Evolutionary conservation across 352 stramenopile species (phyloP).

Genomic region (Pythium guiyangense): DNA sequence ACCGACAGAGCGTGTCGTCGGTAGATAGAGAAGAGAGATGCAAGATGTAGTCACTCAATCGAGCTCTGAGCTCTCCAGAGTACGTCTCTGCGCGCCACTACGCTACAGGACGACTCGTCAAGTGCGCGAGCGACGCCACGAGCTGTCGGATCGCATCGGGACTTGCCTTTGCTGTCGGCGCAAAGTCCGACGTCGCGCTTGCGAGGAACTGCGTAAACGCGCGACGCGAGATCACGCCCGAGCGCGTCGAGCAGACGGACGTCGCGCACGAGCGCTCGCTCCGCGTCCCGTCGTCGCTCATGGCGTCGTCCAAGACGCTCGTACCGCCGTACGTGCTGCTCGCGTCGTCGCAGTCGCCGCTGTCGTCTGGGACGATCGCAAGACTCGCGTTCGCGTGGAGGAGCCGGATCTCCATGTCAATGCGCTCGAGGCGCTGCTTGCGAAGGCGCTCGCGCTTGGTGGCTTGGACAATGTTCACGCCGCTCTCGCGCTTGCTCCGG

Average conservation of each 20-base stretch:
- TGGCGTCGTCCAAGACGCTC: constrained; percentile 7
- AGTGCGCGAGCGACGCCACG: constrained; percentile 29
- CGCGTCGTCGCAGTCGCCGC: background rate
- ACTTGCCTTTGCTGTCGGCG: constrained; percentile 27
- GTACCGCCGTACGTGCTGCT: background rate
- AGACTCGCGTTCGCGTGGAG: constrained; percentile 38
- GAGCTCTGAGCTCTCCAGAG: no score
- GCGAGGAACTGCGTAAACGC: constrained; percentile 51
- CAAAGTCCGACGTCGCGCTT: constrained; percentile 26
- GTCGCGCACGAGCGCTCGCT: constrained; percentile 49
- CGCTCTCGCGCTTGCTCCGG: constrained; percentile 2
- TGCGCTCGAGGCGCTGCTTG: constrained; percentile 38
- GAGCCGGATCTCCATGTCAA: constrained; percentile 57
- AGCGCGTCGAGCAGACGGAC: constrained; percentile 48
- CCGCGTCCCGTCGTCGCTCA: background rate
- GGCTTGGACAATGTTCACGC: constrained; percentile 37
- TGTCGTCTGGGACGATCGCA: constrained; percentile 41
- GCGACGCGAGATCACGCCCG: constrained; percentile 46
- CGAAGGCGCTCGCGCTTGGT: constrained; percentile 35
- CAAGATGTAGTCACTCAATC: no score
- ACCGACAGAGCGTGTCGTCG: no score
- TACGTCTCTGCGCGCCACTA: background rate
- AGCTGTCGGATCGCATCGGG: constrained; percentile 39
- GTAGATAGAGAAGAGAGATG: background rate
- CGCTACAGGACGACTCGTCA: constrained; percentile 11